Percentiles rank a stretch among this genome's conserved stretches.
Conservation (phyloP, 2,329 filamentous ascomycete genomes). For the Pestalotiopsis fici region DNA sequence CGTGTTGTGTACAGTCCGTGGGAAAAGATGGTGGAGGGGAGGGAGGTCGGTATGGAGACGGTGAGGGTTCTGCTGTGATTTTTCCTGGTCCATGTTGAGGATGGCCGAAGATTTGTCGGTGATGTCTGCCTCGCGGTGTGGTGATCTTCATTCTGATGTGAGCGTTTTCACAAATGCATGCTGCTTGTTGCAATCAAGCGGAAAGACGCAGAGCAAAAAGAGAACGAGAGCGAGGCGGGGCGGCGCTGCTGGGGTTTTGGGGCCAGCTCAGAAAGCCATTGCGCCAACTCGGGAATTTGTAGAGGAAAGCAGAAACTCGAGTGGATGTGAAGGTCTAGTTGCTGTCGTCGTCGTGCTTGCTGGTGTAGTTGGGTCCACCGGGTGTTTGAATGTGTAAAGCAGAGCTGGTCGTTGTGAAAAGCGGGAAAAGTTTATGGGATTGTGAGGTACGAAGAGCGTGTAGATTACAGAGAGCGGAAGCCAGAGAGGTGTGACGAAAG, state of each 20-base stretch:
- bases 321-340: not conserved
- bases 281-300: not conserved
- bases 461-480: not conserved
- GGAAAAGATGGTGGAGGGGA: conserved; percentile 38
- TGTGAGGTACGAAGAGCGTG: not conserved
- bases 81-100: conserved; percentile 32
- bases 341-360: not conserved
- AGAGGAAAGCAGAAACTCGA: not conserved
- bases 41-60: conserved; percentile 36
- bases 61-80: conserved; percentile 31
- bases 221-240: not conserved
- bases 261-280: conserved; percentile 3
- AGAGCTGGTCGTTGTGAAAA: not conserved
- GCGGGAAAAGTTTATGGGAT: not conserved
- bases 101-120: conserved; percentile 1
- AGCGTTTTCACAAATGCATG: not conserved
- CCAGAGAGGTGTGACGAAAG: conserved; percentile 5
- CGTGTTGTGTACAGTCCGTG: conserved; percentile 55
- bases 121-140: not conserved
- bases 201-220: not conserved
- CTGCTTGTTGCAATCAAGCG: not conserved
- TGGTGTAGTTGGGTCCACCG: not conserved
- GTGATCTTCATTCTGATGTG: conserved; percentile 6
- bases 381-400: not conserved
- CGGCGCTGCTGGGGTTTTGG: not conserved